Base-by-base conservation (phyloP, 176 grass and related monocot species). In the Typha latifolia region DNA sequence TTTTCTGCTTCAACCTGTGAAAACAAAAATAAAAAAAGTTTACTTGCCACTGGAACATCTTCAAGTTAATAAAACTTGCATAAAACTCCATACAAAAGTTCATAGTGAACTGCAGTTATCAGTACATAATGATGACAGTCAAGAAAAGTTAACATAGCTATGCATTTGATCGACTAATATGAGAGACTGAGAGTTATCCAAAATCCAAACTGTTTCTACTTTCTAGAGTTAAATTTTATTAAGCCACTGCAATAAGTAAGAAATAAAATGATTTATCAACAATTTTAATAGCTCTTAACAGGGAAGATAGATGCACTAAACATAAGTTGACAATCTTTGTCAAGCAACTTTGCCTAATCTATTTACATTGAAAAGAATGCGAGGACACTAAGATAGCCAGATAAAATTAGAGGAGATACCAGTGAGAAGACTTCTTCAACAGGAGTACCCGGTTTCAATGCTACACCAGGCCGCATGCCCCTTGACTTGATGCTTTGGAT, bases 381-480 rank as follows among this genome's bases (percentile, higher is more conserved):
- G 10, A 6, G 53, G 20, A 59, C 53, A 59, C 3, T 59, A 19
- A 21, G 47, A 19, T 34, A 49, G 62, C 14, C n/a, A 72, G 5
- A 53, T 0, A 16, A 47, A 49, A 21, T 27, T 6, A 64, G 49
- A 50, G 2, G 12, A 57, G 8, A 31, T 92, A 82, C 89, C 65
- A 99, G 82, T 34, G 89, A 82, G 47, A 79, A 94, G 74, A 99
- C 77, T 69, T 99, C 85, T 56, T 99, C 86, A 62, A 99, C 78
- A 24, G 89, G 84, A 66, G 95, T 99, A 29, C 81, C 85, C 62
- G 86, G 89, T 70, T 78, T 93, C 81, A 99, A 87, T 63, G 95
- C 91, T 70, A 99, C 95, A 78, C 95, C 95, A 51, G 89, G 89
- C 3, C 63, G 72, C 95, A 99, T 99, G 32, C 89, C 94, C 55